Conservation (phyloP, 176 grass and related monocot genomes). For the Chloris gayana region DNA sequence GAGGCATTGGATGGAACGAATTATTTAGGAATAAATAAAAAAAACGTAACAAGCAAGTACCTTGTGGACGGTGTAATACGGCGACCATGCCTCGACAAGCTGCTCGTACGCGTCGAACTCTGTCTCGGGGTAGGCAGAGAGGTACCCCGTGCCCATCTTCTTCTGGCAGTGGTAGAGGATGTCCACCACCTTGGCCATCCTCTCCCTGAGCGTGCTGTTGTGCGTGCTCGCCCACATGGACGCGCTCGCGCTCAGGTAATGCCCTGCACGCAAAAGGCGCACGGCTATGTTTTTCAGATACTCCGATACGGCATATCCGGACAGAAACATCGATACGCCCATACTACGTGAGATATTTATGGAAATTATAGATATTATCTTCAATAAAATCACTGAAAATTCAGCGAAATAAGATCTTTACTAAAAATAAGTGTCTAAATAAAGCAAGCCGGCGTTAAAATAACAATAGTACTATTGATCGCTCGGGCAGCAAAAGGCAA, state of each 20-base stretch:
- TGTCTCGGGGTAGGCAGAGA: slow-evolving; percentile 69
- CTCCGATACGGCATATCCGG: no score
- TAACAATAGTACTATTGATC: not conserved
- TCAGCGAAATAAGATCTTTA: no score
- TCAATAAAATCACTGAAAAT: no score
- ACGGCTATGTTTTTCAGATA: no score
- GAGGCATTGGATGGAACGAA: not conserved
- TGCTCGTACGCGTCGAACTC: slow-evolving; percentile 81
- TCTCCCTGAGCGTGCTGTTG: slow-evolving; percentile 59
- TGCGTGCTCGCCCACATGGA: slow-evolving; percentile 75
- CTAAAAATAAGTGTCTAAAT: no score
- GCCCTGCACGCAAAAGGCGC: slow-evolving; percentile 40
- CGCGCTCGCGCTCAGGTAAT: slow-evolving; percentile 82
- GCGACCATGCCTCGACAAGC: slow-evolving; percentile 67
- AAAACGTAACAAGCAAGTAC: slow-evolving; percentile 26
- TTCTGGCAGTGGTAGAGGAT: slow-evolving; percentile 77
- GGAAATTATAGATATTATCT: no score
- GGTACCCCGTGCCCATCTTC: slow-evolving; percentile 72
- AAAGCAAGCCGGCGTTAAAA: no score
- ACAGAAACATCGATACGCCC: no score
- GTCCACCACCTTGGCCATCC: slow-evolving; percentile 68
- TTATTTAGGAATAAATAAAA: not conserved
- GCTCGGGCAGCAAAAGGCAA: no score
- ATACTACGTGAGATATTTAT: no score
- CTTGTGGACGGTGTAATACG: slow-evolving; percentile 89